phyloP scores from a whole-genome alignment of 345 rosid genomes.

The Triadica sebifera region DNA sequence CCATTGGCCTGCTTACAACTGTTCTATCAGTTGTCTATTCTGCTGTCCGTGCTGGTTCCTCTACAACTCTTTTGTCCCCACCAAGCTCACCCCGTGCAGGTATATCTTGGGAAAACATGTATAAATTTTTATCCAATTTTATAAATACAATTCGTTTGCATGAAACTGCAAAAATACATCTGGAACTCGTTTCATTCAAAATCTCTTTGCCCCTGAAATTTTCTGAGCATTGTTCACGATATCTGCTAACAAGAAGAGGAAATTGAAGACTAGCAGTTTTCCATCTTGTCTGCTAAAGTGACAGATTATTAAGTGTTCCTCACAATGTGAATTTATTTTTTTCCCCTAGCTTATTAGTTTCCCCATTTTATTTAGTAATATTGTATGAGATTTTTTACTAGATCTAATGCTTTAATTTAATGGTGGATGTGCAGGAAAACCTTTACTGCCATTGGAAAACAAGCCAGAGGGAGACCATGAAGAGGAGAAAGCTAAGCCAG shows the following conservation, averaged over 20 bases:
- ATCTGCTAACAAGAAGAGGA: neutral
- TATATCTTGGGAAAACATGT: conserved; percentile 14
- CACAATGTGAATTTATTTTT: neutral
- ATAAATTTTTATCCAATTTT: neutral
- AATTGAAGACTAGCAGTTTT: neutral
- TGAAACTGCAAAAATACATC: neutral
- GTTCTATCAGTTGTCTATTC: conserved; percentile 93
- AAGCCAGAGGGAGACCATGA: conserved; percentile 61
- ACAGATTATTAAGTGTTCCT: neutral
- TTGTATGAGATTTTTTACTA: neutral
- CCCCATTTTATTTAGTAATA: neutral
- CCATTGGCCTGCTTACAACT: conserved; percentile 82
- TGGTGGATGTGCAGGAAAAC: conserved; percentile 54
- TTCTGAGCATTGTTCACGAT: neutral
- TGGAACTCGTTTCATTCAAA: neutral
- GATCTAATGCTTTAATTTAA: conserved; percentile 15
- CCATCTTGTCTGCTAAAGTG: neutral
- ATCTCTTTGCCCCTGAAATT: neutral
- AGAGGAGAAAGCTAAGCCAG: conserved; percentile 74
- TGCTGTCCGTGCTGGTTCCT: conserved; percentile 98
- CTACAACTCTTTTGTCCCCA: conserved; percentile 75
- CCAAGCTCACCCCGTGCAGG: conserved; percentile 97
- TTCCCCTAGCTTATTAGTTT: neutral
- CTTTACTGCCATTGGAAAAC: conserved; percentile 80
- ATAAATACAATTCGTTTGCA: neutral